Evolutionary conservation across 2,329 filamentous ascomycete genomes (phyloP).

Genomic region (Colletotrichum lindemuthianum): DNA sequence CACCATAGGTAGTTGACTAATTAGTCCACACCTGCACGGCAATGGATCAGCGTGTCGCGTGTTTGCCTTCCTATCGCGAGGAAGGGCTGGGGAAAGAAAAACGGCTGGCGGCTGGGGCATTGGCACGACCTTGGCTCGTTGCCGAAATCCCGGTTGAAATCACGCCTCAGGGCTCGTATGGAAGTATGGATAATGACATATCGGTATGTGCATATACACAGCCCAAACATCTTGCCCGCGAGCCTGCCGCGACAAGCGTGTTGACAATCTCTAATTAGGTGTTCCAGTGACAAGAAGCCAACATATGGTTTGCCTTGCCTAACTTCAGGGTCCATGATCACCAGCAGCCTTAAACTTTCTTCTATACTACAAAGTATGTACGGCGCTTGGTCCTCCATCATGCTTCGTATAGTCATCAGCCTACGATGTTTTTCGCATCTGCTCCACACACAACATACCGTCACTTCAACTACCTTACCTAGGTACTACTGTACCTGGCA

Average conservation of each 20-base stretch:
- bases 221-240: neutral
- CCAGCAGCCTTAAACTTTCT: too few relatives aligned
- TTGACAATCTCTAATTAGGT: too few relatives aligned
- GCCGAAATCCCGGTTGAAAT: slow-evolving; percentile 23
- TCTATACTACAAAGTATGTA: too few relatives aligned
- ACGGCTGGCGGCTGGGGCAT: slow-evolving; percentile 12
- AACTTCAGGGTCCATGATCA: too few relatives aligned
- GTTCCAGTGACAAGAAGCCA: too few relatives aligned
- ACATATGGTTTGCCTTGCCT: too few relatives aligned
- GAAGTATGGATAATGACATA: too few relatives aligned
- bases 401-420: neutral
- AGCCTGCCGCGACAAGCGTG: too few relatives aligned
- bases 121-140: slow-evolving; percentile 21
- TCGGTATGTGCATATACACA: neutral
- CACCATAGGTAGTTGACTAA: neutral
- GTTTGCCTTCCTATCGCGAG: slow-evolving; percentile 5
- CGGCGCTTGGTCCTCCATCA: too few relatives aligned
- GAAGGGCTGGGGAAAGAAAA: slow-evolving; percentile 18
- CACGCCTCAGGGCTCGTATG: neutral
- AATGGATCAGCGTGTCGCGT: slow-evolving; percentile 12
- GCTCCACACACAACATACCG: neutral
- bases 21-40: neutral
- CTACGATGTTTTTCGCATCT: neutral
- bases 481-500: too few relatives aligned
- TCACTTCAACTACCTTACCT: too few relatives aligned